These are phyloP conservation scores for Hura crepitans DNA, from an alignment of 441 rosid genomes.

Conservation along the genomic window DNA sequence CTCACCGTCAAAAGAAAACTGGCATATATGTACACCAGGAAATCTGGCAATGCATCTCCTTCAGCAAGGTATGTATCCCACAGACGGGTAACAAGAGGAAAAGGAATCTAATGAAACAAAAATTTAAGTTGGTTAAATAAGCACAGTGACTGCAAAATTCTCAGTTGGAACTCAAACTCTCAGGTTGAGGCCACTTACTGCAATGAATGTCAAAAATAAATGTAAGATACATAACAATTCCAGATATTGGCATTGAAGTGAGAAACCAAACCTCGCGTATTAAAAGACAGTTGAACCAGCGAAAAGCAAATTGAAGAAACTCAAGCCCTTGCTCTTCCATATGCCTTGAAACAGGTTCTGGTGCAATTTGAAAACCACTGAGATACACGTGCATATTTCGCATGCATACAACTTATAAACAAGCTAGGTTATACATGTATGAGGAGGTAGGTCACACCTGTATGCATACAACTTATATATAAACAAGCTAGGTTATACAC, in stretches of 20 bases:
- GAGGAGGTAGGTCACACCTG: neutral
- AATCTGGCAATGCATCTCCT: constrained; percentile 97
- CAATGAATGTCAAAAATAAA: neutral
- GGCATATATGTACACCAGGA: constrained; percentile 90
- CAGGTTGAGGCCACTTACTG: neutral
- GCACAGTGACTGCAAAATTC: neutral
- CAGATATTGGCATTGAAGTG: neutral
- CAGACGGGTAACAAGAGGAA: constrained; percentile 73
- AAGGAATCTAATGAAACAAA: constrained; percentile 62
- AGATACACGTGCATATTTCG: neutral
- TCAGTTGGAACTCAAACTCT: neutral
- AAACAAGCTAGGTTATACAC: neutral
- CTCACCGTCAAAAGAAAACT: constrained; percentile 87
- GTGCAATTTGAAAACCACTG: constrained; percentile 22
- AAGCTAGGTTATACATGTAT: neutral
- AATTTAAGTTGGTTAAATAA: constrained; percentile 17
- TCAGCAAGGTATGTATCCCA: constrained; percentile 99
- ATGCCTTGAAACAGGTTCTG: constrained; percentile 96
- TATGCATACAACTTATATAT: neutral
- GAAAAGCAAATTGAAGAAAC: constrained; percentile 95
- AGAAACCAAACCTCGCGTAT: constrained; percentile 73
- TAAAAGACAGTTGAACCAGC: constrained; percentile 97
- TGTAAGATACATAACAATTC: constrained; percentile 1
- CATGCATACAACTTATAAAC: neutral
- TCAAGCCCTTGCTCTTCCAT: constrained; percentile 97